Conservation (phyloP, 164 flowering plant species). For the Cinnamomum micranthum region DNA sequence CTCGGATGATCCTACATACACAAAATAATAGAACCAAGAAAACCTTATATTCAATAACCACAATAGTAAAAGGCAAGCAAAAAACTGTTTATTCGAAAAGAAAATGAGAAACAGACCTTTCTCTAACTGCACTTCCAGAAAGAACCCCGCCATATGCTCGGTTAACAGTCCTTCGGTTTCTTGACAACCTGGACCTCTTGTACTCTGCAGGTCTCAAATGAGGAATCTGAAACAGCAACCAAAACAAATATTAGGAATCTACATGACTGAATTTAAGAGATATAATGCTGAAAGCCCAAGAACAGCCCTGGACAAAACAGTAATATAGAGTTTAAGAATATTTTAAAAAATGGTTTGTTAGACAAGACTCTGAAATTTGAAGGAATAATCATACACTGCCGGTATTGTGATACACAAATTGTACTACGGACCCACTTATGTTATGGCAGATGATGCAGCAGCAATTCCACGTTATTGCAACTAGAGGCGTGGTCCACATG, state of each 20-base stretch:
- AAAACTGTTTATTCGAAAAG: neutral
- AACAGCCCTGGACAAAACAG: too few relatives aligned
- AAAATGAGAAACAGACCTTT: conserved; percentile 38
- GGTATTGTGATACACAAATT: too few relatives aligned
- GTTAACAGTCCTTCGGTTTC: conserved; percentile 75
- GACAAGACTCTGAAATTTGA: too few relatives aligned
- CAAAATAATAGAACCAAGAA: neutral
- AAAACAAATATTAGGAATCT: neutral
- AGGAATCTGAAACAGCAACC: conserved; percentile 47
- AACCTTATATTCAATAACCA: neutral
- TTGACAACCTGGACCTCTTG: conserved; percentile 65
- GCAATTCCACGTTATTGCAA: too few relatives aligned
- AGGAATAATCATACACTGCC: too few relatives aligned
- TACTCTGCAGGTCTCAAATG: conserved; percentile 82
- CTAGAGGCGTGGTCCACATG: too few relatives aligned
- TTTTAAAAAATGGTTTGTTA: too few relatives aligned
- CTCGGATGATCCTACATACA: conserved; percentile 55
- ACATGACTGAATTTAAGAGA: too few relatives aligned
- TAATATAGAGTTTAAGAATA: too few relatives aligned
- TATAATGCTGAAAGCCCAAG: too few relatives aligned
- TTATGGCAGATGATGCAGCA: too few relatives aligned
- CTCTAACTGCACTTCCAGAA: conserved; percentile 71
- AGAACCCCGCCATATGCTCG: conserved; percentile 79
- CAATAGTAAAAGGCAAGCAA: neutral
- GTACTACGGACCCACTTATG: too few relatives aligned